Evolutionary conservation across 2,329 filamentous ascomycete genomes (phyloP), one percentile per base, ranked within the genome.

Genomic region (Elsinoe batatas): DNA sequence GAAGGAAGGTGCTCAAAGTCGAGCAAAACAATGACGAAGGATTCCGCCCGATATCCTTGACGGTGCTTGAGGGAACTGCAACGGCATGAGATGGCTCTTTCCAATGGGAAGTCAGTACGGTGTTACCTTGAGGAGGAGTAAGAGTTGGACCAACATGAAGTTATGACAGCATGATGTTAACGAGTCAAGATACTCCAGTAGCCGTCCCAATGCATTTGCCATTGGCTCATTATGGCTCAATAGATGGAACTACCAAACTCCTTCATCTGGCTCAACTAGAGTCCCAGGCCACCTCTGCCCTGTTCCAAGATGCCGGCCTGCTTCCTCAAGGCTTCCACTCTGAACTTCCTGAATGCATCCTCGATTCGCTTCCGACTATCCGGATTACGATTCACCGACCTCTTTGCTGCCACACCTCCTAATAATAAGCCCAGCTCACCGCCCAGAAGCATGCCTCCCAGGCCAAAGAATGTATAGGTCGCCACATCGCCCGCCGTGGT

Each of bases 361-460:
- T 85, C 80, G 55, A 87, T 81, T 59, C 83, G 72, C 61, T 73
- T 69, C 60, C 72, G 74, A 13, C 74, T 72, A 56, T 78, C 79
- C 0, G 79, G 74, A 61, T 86, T 79, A 22, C 66, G 67, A 1
- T 71, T 72, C 54, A 87, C 78, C 1, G 70, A 70, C 36, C 77
- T 71, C 32, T 76, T 73, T 2, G 80, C 82, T 4, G 76, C 74
- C 46, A 74, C 74, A 1, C 75, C 76, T 0, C 84, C 83, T 0
- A 75, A 76, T 57, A 85, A 60, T 46, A 85, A 69, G 0, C 83
- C 83, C 11, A 76, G 68, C 69, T 87, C 83, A 6, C 83, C 83
- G 6, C 82, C 82, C 5, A 87, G 60, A 58, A 87, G 81, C 4
- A 85, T 64, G 0, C 83, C 82, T 12, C 81, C 82, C 0, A 78